Percentiles rank a stretch among this genome's conserved stretches.
Conservation (phyloP, 2,329 filamentous ascomycete species). For the Botrytis paeoniae region DNA sequence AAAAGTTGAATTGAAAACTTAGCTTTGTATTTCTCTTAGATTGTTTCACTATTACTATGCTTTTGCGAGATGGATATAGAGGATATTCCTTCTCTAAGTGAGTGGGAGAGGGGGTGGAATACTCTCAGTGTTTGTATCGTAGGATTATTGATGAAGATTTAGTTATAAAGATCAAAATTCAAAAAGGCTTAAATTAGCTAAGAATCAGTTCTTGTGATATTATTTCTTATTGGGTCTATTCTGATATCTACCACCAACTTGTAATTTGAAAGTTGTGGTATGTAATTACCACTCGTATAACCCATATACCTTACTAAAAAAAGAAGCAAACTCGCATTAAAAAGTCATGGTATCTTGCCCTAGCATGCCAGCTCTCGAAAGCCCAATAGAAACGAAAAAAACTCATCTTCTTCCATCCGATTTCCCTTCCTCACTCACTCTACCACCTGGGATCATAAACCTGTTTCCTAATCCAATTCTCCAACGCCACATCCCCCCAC, state of each 20-base stretch:
- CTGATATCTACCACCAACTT: not conserved
- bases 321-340: not conserved
- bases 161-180: no score
- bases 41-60: no score
- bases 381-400: not conserved
- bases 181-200: no score
- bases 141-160: no score
- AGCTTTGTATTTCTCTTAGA: no score
- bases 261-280: not conserved
- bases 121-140: no score
- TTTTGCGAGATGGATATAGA: no score
- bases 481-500: conserved; percentile 63
- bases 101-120: no score
- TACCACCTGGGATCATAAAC: conserved; percentile 55
- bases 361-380: not conserved
- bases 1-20: no score
- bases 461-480: conserved; percentile 56
- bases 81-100: no score
- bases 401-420: not conserved
- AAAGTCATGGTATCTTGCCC: not conserved
- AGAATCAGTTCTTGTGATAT: no score
- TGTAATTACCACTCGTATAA: not conserved
- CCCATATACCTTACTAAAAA: not conserved
- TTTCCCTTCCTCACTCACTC: not conserved
- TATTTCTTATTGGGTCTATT: not conserved